Conservation (phyloP, 164 flowering plant genomes). For the Aristolochia contorta region DNA sequence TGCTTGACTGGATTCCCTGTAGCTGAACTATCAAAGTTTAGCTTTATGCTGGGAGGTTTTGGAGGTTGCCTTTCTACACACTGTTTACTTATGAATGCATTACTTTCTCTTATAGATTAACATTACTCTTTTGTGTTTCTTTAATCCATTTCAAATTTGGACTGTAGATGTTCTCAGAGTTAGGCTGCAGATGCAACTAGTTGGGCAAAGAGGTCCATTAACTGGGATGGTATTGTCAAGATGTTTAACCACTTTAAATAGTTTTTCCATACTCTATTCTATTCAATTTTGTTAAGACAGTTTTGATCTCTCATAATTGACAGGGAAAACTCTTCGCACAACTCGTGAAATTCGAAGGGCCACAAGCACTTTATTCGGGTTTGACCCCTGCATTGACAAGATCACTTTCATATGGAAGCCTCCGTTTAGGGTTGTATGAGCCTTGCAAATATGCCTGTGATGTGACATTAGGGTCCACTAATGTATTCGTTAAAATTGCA, state of each 20-base stretch:
- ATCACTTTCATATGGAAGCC: conserved; percentile 86
- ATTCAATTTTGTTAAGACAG: too few relatives aligned
- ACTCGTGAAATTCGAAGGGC: conserved; percentile 69
- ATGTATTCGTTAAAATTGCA: conserved; percentile 69
- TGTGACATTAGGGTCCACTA: conserved; percentile 68
- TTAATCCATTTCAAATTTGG: conserved; percentile 10
- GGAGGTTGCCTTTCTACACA: too few relatives aligned
- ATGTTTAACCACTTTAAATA: too few relatives aligned
- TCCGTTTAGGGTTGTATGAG: conserved; percentile 88
- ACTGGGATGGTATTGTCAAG: conserved; percentile 58
- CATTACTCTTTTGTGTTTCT: background rate
- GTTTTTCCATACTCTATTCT: too few relatives aligned
- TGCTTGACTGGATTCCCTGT: too few relatives aligned
- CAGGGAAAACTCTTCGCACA: conserved; percentile 58
- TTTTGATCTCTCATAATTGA: conserved; percentile 5
- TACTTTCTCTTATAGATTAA: background rate
- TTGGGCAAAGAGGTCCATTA: conserved; percentile 86
- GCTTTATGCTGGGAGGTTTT: too few relatives aligned
- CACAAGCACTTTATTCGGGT: conserved; percentile 67
- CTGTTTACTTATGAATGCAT: background rate
- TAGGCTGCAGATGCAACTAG: conserved; percentile 94
- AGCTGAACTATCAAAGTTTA: too few relatives aligned
- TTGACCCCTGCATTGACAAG: conserved; percentile 73
- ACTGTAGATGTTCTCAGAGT: conserved; percentile 94
- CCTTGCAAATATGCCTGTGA: conserved; percentile 73